Base-by-base conservation (phyloP, 495 filamentous ascomycete genomes). In the Tuber microsphaerosporum region DNA sequence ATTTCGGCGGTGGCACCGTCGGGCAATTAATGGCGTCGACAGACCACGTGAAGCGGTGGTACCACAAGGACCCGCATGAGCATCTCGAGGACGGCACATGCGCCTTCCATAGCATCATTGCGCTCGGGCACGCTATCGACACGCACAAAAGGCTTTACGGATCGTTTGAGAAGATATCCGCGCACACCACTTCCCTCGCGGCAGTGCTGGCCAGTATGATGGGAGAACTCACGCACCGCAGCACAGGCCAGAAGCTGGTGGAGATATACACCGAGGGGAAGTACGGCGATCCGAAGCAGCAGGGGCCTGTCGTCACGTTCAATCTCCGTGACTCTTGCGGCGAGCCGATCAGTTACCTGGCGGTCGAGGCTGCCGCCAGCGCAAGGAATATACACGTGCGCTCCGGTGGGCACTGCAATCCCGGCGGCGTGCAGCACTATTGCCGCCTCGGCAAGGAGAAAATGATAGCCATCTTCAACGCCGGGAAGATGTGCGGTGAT, bases 1-100 rank as follows among this genome's bases (percentile, higher is more conserved):
- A 91, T 81, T 94, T 94, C 81, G 92, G 92, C 44, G 92, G 92
- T 16, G 92, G 92, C 10, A 93, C 92, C 2, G 90, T 94, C 34
- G 89, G 90, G 70, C 88, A 92, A 86, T 87, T 94, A 41, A 86
- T 86, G 71, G 83, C 87, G 37, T 86, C 86, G 19, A 84, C 87
- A 42, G 85, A 86, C n/a, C 94, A 90, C 89, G 90, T 91, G 83
- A 85, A 87, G 43, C 89, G 83, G 65, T 93, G 90, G 77, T 85
- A 87, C 45, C 34, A 75, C 14, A 83, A 84, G 34, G 82, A 83
- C 51, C 82, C 93, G 5, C 91, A 93, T 76, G 89, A 92, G 69
- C 85, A 85, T 31, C 86, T 94, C 2, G 92, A 94, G 78, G 92
- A 94, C 83, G 92, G 92, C 5, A 94, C 92, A 10, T 82, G 92